These are phyloP conservation scores for Fusarium palustre DNA, from an alignment of 2,329 filamentous ascomycete genomes.

Conservation along the genomic window DNA sequence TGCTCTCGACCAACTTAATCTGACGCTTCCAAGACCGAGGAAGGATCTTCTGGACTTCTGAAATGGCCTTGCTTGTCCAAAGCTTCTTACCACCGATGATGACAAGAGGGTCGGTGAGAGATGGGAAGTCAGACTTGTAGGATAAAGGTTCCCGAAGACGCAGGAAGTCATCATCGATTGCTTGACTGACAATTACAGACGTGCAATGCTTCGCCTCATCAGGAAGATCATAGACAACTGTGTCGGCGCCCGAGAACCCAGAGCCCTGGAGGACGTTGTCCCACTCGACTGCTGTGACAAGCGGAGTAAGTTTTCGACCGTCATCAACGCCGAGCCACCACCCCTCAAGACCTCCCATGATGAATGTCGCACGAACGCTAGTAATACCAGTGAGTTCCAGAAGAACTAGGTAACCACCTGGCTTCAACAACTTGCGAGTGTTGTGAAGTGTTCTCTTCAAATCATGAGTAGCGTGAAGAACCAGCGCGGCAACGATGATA, in stretches of 20 bases:
- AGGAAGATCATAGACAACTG: conserved; percentile 1
- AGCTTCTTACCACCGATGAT: neutral
- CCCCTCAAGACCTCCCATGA: conserved; percentile 19
- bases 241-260: conserved; percentile 26
- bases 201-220: conserved; percentile 1
- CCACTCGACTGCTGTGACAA: conserved; percentile 21
- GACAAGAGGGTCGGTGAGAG: neutral
- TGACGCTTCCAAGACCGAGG: neutral
- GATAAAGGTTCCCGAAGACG: neutral
- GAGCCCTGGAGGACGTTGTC: conserved; percentile 13
- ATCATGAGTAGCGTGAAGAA: neutral
- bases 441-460: conserved; percentile 4
- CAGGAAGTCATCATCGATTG: neutral
- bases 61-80: conserved; percentile 1
- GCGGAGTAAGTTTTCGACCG: conserved; percentile 14
- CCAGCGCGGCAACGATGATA: conserved; percentile 2
- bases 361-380: neutral
- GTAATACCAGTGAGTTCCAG: conserved; percentile 18
- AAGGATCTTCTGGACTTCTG: neutral
- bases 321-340: conserved; percentile 29
- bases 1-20: neutral
- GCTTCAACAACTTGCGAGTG: conserved; percentile 4
- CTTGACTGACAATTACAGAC: conserved; percentile 1
- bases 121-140: neutral
- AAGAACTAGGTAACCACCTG: conserved; percentile 12